Evolutionary conservation across 169 alveolate genomes (phyloP).

Genomic region (Amoebophrya sp.): DNA sequence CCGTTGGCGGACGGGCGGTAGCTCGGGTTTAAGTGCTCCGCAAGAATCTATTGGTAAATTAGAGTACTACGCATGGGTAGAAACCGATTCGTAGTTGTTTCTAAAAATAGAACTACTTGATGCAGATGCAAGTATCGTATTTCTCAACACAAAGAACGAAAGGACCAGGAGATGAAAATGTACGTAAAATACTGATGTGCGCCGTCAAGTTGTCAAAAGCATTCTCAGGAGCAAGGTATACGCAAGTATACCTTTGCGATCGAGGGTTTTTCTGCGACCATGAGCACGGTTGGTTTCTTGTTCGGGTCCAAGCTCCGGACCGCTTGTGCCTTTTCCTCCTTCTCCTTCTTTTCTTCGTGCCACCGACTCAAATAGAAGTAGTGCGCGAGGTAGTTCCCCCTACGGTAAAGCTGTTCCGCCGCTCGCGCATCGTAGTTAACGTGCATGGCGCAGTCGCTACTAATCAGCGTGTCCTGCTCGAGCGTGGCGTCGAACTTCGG

Average conservation of each 20-base stretch:
- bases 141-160: slow-evolving; percentile 57
- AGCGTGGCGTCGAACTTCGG: too few species aligned
- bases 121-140: slow-evolving; percentile 56
- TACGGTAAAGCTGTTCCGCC: too few species aligned
- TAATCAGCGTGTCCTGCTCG: too few species aligned
- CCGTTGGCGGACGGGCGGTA: slow-evolving; percentile 74
- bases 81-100: slow-evolving; percentile 14
- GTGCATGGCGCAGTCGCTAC: too few species aligned
- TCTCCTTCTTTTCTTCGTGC: background rate
- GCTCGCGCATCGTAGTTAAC: too few species aligned
- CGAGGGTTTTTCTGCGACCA: slow-evolving; percentile 98
- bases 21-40: slow-evolving; percentile 35
- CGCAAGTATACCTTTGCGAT: slow-evolving; percentile 85
- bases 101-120: slow-evolving; percentile 52
- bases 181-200: too few species aligned
- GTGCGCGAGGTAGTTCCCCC: background rate
- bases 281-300: slow-evolving; percentile 60
- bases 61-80: too few species aligned
- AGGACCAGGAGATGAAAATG: too few species aligned
- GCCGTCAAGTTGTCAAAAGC: too few species aligned
- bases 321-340: background rate
- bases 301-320: background rate
- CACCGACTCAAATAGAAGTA: background rate
- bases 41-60: background rate
- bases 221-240: too few species aligned